Evolutionary conservation across 2,329 filamentous ascomycete species (phyloP).

Genomic region (Pyrenochaeta sp.): DNA sequence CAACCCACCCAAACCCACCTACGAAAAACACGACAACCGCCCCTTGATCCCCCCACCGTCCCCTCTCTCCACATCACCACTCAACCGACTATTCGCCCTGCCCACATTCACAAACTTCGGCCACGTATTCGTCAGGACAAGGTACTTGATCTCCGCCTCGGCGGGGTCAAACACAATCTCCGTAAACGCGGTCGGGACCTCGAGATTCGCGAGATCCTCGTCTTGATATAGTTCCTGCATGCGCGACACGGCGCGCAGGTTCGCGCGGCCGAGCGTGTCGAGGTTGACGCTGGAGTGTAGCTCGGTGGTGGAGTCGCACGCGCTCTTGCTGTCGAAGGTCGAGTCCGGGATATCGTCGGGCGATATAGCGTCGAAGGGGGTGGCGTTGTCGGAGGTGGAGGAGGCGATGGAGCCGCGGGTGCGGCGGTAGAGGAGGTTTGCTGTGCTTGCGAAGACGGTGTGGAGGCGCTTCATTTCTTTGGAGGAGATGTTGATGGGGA

Average conservation of each 20-base stretch:
- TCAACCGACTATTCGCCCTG: conserved; percentile 26
- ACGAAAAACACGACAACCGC: too few relatives aligned
- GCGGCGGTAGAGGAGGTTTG: conserved; percentile 27
- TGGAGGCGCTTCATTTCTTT: conserved; percentile 37
- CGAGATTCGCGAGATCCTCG: conserved; percentile 21
- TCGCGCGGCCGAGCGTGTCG: conserved; percentile 36
- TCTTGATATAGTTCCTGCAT: conserved; percentile 26
- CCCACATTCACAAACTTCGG: conserved; percentile 44
- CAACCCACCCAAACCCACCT: too few relatives aligned
- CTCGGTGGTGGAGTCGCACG: conserved; percentile 23
- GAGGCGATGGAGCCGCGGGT: conserved; percentile 22
- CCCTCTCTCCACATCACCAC: conserved; percentile 23
- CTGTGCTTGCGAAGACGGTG: conserved; percentile 32
- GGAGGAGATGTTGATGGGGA: conserved; percentile 45
- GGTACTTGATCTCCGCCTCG: conserved; percentile 45
- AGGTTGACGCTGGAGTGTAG: conserved; percentile 28
- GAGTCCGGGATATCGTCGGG: conserved; percentile 13
- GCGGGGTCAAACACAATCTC: conserved; percentile 40
- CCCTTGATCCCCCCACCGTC: too few relatives aligned
- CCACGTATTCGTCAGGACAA: conserved; percentile 47
- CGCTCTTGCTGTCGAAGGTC: conserved; percentile 20
- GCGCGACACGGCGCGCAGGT: conserved; percentile 32
- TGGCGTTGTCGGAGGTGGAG: conserved; percentile 28
- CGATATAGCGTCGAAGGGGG: conserved; percentile 36
- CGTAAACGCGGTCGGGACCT: conserved; percentile 34